Evolutionary conservation across 2,329 filamentous ascomycete genomes (phyloP).

Genomic region (Aspergillus sp.): DNA sequence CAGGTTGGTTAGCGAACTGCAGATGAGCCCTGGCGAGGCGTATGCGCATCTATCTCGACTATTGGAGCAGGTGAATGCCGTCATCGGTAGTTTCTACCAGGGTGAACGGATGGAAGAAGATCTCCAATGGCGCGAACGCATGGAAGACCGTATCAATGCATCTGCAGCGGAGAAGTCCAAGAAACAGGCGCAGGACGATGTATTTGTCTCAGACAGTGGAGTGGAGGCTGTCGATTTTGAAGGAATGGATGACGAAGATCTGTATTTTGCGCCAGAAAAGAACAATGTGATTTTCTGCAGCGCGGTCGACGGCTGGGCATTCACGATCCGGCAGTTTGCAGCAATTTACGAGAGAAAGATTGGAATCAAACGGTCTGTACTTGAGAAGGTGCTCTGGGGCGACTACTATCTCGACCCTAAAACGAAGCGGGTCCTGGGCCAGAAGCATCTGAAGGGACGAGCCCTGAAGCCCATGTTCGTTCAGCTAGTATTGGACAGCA

Average conservation of each 20-base stretch:
- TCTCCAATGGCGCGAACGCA: constrained; percentile 84
- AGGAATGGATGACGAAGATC: constrained; percentile 88
- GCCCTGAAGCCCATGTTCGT: constrained; percentile 95
- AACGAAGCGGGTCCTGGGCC: constrained; percentile 82
- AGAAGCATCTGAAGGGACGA: constrained; percentile 87
- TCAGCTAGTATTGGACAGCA: constrained; percentile 85
- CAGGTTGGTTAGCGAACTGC: constrained; percentile 82
- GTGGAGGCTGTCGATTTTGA: constrained; percentile 57
- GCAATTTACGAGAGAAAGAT: constrained; percentile 92
- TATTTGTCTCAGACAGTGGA: constrained; percentile 42
- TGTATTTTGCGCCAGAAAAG: constrained; percentile 96
- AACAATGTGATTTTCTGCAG: constrained; percentile 99
- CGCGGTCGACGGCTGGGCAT: constrained; percentile 97
- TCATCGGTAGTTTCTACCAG: constrained; percentile 94
- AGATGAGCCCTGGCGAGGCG: constrained; percentile 84
- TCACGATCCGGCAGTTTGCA: constrained; percentile 91
- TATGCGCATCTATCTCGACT: constrained; percentile 83
- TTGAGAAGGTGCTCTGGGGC: constrained; percentile 95
- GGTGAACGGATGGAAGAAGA: constrained; percentile 98
- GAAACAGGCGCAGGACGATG: constrained; percentile 32
- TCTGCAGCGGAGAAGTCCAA: constrained; percentile 47
- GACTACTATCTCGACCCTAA: constrained; percentile 96
- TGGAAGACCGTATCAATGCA: constrained; percentile 76
- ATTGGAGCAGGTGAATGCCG: constrained; percentile 91
- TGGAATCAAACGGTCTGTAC: constrained; percentile 75